These are phyloP conservation scores for Raffaelea arxii DNA, from an alignment of 2,329 filamentous ascomycete species.

Conservation along the genomic window DNA sequence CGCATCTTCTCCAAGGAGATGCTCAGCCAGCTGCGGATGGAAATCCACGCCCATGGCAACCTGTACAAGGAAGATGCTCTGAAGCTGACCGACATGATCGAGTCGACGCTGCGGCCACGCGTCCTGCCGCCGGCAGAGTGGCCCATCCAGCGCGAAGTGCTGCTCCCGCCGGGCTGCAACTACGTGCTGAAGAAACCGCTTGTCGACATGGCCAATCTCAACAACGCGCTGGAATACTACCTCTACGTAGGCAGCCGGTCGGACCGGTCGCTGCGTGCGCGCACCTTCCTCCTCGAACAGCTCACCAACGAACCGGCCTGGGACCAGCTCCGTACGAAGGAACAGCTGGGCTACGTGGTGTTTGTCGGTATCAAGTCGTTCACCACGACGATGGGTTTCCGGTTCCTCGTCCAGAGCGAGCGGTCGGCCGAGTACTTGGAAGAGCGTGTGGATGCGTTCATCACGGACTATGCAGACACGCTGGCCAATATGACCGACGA, in stretches of 20 bases:
- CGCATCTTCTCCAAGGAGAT: conserved; percentile 70
- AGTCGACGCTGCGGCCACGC: conserved; percentile 65
- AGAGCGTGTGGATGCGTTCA: conserved; percentile 75
- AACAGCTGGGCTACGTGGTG: conserved; percentile 94
- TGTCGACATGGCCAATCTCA: conserved; percentile 81
- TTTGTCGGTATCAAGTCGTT: conserved; percentile 68
- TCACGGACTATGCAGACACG: conserved; percentile 54
- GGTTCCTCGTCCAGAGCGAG: conserved; percentile 91
- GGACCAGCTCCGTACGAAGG: conserved; percentile 89
- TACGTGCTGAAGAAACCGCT: conserved; percentile 73
- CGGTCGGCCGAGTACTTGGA: conserved; percentile 76
- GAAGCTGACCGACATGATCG: conserved; percentile 72
- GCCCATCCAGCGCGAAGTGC: conserved; percentile 65
- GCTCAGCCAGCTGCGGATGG: conserved; percentile 75
- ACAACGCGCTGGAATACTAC: conserved; percentile 75
- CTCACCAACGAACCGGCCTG: conserved; percentile 90
- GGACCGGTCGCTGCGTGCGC: conserved; percentile 62
- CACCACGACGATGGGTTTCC: conserved; percentile 72
- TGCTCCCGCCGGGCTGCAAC: conserved; percentile 72
- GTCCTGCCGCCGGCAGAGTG: conserved; percentile 68
- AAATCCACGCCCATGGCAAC: conserved; percentile 84
- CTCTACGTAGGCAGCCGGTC: conserved; percentile 60
- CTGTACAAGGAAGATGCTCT: conserved; percentile 89
- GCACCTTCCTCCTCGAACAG: conserved; percentile 73
- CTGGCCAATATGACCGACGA: conserved; percentile 68